Percentiles rank a stretch among this genome's conserved stretches.
These are phyloP conservation scores for Inga laurina DNA, from an alignment of 306 rosid species.

Conservation along the genomic window DNA sequence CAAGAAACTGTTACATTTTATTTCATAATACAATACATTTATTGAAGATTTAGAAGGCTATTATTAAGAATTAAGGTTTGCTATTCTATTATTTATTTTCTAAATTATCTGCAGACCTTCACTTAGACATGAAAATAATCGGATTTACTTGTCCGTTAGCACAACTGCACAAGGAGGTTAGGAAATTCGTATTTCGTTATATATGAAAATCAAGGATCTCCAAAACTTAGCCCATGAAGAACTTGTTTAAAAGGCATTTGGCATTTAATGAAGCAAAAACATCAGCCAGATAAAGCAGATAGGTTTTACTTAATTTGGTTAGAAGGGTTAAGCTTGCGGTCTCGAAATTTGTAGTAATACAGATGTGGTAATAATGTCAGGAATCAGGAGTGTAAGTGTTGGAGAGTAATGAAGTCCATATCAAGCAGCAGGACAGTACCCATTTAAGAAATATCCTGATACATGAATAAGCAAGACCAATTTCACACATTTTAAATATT, in stretches of 20 bases:
- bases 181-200: neutral
- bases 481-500: neutral
- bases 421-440: neutral
- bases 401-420: neutral
- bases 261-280: neutral
- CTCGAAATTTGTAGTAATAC: neutral
- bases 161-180: neutral
- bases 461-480: neutral
- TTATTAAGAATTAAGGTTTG: neutral
- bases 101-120: neutral
- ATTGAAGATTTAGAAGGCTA: neutral
- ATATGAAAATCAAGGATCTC: neutral
- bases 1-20: neutral
- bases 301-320: neutral
- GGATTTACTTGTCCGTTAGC: neutral
- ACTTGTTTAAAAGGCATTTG: neutral
- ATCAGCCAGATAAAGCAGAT: neutral
- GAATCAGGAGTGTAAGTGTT: conserved; percentile 7
- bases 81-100: neutral
- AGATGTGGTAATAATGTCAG: neutral
- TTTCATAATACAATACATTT: neutral
- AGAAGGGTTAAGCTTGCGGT: neutral
- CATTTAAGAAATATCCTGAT: neutral
- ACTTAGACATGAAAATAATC: neutral
- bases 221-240: neutral